These are phyloP conservation scores for Globisporangium orthogonon DNA, from an alignment of 352 stramenopile genomes.

Conservation along the genomic window DNA sequence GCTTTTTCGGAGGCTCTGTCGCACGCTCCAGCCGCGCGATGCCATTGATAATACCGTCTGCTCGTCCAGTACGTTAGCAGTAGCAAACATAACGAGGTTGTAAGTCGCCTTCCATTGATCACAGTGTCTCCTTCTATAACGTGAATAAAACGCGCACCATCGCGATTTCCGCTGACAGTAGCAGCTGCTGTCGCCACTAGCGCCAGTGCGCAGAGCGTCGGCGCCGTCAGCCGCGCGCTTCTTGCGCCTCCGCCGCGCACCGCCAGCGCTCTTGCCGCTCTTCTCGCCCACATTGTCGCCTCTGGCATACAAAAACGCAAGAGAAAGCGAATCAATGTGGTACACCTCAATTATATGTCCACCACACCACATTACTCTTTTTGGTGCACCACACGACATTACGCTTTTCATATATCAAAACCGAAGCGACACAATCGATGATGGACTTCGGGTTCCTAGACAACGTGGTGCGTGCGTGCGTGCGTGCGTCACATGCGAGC, in stretches of 20 bases:
- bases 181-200: not conserved
- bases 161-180: constrained; percentile 3
- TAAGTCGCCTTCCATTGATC: no score
- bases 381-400: no score
- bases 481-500: not conserved
- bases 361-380: no score
- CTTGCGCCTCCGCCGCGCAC: no score
- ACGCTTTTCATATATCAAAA: no score
- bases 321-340: no score
- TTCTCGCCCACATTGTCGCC: no score
- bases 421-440: no score
- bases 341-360: no score
- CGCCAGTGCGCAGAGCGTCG: constrained; percentile 4
- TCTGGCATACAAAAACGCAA: no score
- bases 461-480: constrained; percentile 4
- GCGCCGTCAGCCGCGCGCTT: not conserved
- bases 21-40: constrained; percentile 17
- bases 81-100: not conserved
- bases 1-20: constrained; percentile 3
- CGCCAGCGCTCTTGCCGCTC: no score
- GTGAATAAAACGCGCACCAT: constrained; percentile 1
- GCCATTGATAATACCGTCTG: constrained; percentile 8
- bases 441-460: constrained; percentile 14
- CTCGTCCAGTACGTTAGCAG: not conserved
- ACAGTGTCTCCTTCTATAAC: no score